Evolutionary conservation across 352 stramenopile genomes (phyloP), one percentile per base, ranked within the genome.

Genomic region (Phytopythium mirpurense): DNA sequence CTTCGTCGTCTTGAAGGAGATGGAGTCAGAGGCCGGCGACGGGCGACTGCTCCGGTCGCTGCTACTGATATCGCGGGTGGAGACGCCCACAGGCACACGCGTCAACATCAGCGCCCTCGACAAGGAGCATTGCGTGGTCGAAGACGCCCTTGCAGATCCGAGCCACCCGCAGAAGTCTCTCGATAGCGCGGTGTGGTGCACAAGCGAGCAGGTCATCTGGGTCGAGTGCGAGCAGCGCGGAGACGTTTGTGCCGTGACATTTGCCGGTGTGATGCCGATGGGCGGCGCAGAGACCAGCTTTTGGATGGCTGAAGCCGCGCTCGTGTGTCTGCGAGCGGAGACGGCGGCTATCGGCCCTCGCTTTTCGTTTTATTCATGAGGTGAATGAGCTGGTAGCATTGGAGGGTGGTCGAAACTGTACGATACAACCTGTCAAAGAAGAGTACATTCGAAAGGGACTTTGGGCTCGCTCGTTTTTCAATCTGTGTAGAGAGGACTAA

Each of bases 1-100:
- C 43, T 34, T 55, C 6, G 57, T 72, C 45, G 61, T 72, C 27
- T 67, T 63, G 38, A 11, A 35, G 5, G 44, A 50, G 27, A 50
- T 50, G 27, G 15, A n/a, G 19, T 35, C 44, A 14, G 19, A 19
- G 19, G 18, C n/a, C n/a, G 19, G 8, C 19, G 37, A 43, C 19
- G n/a, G 37, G 15, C 8, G n/a, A 1, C 18, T 43, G 37, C 7
- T 43, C 19, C 37, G 37, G n/a, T 43, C 37, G 11, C 9, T 43
- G 37, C 18, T 26, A 6, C 37, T 43, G 37, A 16, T 43, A 21
- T 43, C 37, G 37, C 18, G 37, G 6, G 3, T 43, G 18, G 37
- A 18, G n/a, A 43, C 37, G 10, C 10, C 18, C 15, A 11, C n/a
- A 11, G 37, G 37, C 11, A 6, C 19, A 9, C 37, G 37, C 37